A percentile compares a stretch with the other conserved stretches of the same genome.
phyloP scores from a whole-genome alignment of 2,329 filamentous ascomycete genomes.

The Clarireedia sp. region DNA sequence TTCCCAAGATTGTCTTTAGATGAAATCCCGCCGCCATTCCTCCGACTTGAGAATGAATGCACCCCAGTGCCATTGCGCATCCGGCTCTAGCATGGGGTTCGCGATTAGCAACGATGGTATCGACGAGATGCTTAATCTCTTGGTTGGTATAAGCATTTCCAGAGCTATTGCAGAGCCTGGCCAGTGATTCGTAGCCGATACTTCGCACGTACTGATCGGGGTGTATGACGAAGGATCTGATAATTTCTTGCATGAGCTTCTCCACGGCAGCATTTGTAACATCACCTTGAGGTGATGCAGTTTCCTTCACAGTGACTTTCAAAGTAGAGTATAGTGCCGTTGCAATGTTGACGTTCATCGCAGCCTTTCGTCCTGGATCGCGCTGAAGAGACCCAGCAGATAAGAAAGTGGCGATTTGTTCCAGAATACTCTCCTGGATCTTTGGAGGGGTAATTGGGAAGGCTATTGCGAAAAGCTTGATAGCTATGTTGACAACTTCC shows the following conservation, averaged over 20 bases:
- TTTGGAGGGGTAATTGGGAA: slow-evolving; percentile 83
- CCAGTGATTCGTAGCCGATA: slow-evolving; percentile 77
- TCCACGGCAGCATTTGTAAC: slow-evolving; percentile 70
- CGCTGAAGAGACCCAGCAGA: slow-evolving; percentile 71
- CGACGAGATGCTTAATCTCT: slow-evolving; percentile 85
- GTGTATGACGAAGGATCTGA: slow-evolving; percentile 66
- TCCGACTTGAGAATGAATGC: slow-evolving; percentile 90
- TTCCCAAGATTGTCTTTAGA: slow-evolving; percentile 92
- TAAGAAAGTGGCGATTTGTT: slow-evolving; percentile 87
- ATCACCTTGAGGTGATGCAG: slow-evolving; percentile 62
- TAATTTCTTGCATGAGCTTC: slow-evolving; percentile 71
- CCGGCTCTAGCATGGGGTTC: slow-evolving; percentile 90
- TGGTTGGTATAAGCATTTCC: slow-evolving; percentile 83
- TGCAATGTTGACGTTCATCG: slow-evolving; percentile 84
- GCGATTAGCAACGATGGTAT: slow-evolving; percentile 87
- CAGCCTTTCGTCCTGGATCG: slow-evolving; percentile 80
- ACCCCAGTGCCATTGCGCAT: slow-evolving; percentile 86
- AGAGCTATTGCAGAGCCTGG: slow-evolving; percentile 66
- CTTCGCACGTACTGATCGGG: slow-evolving; percentile 79
- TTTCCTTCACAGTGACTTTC: slow-evolving; percentile 78
- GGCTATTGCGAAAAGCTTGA: slow-evolving; percentile 85
- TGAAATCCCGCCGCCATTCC: slow-evolving; percentile 97
- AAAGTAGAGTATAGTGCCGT: slow-evolving; percentile 72
- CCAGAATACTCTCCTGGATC: slow-evolving; percentile 90
- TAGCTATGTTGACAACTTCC: slow-evolving; percentile 89